Percentiles rank a stretch among this genome's conserved stretches.
Evolutionary conservation across 2,329 filamentous ascomycete genomes (phyloP).

Genomic region (Lachnellula suecica): DNA sequence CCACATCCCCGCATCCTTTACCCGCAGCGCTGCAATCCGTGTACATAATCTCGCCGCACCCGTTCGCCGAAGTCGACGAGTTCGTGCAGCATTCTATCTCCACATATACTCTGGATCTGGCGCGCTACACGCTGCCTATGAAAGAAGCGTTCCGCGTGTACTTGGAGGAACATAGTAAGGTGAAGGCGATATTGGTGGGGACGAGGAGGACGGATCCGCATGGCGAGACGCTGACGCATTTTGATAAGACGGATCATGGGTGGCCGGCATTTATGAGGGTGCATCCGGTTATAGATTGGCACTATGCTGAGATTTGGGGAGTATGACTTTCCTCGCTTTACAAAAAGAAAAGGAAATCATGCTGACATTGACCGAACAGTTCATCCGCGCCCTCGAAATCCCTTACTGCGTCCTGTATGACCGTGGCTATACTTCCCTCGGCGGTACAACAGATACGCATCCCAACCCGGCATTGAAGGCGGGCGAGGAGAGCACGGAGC

Average conservation of each 20-base stretch:
- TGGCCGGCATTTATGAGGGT: constrained; percentile 94
- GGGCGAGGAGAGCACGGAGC: constrained; percentile 31
- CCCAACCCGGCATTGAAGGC: constrained; percentile 75
- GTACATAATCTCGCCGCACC: constrained; percentile 83
- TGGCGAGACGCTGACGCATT: constrained; percentile 73
- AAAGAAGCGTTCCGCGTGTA: constrained; percentile 78
- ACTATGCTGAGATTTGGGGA: constrained; percentile 91
- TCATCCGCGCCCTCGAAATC: constrained; percentile 75
- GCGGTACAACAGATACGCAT: constrained; percentile 83
- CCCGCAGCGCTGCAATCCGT: constrained; percentile 67
- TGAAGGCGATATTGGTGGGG: constrained; percentile 83
- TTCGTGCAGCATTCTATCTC: constrained; percentile 71
- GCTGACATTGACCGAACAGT: constrained; percentile 47
- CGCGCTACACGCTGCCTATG: constrained; percentile 77
- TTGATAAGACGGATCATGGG: constrained; percentile 82
- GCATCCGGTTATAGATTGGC: constrained; percentile 97
- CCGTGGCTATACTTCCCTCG: constrained; percentile 86
- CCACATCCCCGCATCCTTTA: constrained; percentile 31
- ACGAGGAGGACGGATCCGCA: constrained; percentile 92
- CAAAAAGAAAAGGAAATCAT: constrained; percentile 5
- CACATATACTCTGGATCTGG: constrained; percentile 73
- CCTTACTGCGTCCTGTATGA: constrained; percentile 89
- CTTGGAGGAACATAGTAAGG: constrained; percentile 58
- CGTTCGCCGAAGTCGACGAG: constrained; percentile 81
- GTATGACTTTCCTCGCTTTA: constrained; percentile 62